Evolutionary conservation across 129 eudicot genomes (phyloP), one percentile per base, ranked within the genome.

Genomic region (Deinandra increscens): DNA sequence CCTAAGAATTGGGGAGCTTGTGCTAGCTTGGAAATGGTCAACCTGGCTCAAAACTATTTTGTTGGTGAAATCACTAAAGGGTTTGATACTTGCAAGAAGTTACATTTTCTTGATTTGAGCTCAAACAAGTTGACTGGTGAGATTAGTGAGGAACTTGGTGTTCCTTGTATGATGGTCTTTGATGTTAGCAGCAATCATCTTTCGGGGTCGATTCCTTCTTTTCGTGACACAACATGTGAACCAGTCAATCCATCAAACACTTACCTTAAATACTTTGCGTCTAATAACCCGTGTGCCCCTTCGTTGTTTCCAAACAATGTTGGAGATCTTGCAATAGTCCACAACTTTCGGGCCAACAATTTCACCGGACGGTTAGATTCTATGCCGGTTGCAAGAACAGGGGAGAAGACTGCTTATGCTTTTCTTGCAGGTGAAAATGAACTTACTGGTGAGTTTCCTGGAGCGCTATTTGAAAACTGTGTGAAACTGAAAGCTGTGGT

Each of bases 81-180:
- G 11, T 69, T 91, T 10, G 45, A 37, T 48, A 42, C 42, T 66
- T 91, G 98, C 87, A 86, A 79, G 62, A 82, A 84, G 53, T 66
- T 88, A 43, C 78, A 64, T 68, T 84, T 82, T 86, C 89, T 88
- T 76, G 90, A 91, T 81, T 75, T 91, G 82, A 91, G 87, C 75
- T 71, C 82, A 5, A 91, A 88, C 66, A 81, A 79, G 77, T 79
- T 91, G 60, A 76, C 74, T 7, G 95, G 96, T 42, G 71, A 83
- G 79, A 78, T 86, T 44, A 66, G 60, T 29, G 81, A 79, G 60
- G 50, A 72, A 34, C 83, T 86, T 42, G 71, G 74, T 33, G 89
- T 86, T 79, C 96, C 96, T 74, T 88, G 95, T 78, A 80, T 86
- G 96, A 77, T 70, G 19, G 71, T 84, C 66, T 91, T 90, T 48